phyloP scores from a whole-genome alignment of 805 yeast genomes.

The Wickerhamomyces bisporus region DNA sequence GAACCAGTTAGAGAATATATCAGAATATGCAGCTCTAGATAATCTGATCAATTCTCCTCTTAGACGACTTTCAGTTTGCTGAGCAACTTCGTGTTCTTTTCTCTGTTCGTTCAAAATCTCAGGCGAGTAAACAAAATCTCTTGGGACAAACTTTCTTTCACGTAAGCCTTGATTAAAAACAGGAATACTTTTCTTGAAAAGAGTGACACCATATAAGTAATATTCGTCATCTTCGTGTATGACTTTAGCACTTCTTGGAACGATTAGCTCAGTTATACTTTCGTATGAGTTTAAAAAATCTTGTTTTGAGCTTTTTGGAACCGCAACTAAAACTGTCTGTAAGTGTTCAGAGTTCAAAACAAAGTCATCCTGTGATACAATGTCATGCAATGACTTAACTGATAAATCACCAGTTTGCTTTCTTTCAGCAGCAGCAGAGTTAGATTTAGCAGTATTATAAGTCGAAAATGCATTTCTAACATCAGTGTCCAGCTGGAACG shows the following conservation, averaged over 20 bases:
- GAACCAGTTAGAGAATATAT: slow-evolving; percentile 79
- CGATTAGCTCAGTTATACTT: slow-evolving; percentile 71
- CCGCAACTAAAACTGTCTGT: slow-evolving; percentile 81
- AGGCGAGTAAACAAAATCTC: slow-evolving; percentile 87
- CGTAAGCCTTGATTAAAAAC: slow-evolving; percentile 69
- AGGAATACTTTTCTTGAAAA: slow-evolving; percentile 75
- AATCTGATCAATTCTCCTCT: slow-evolving; percentile 76
- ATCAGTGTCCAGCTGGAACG: slow-evolving; percentile 78
- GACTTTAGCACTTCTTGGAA: slow-evolving; percentile 80
- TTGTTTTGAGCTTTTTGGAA: slow-evolving; percentile 59
- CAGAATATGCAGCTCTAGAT: slow-evolving; percentile 85
- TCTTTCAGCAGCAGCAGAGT: slow-evolving; percentile 82
- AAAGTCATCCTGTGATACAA: slow-evolving; percentile 79
- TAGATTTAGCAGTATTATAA: slow-evolving; percentile 80
- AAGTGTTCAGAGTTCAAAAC: slow-evolving; percentile 83
- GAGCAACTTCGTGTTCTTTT: slow-evolving; percentile 73
- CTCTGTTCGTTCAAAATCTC: slow-evolving; percentile 65
- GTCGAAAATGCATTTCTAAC: slow-evolving; percentile 68
- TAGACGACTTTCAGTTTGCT: slow-evolving; percentile 65
- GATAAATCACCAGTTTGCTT: slow-evolving; percentile 92
- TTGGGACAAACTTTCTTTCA: slow-evolving; percentile 85
- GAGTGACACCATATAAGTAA: slow-evolving; percentile 66
- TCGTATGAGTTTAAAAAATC: slow-evolving; percentile 73
- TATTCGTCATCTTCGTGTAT: slow-evolving; percentile 73
- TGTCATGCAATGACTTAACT: slow-evolving; percentile 83